A percentile compares a stretch with the other conserved stretches of the same genome.
Conservation (phyloP, 306 rosid genomes). For the Casuarina cunninghamiana region DNA sequence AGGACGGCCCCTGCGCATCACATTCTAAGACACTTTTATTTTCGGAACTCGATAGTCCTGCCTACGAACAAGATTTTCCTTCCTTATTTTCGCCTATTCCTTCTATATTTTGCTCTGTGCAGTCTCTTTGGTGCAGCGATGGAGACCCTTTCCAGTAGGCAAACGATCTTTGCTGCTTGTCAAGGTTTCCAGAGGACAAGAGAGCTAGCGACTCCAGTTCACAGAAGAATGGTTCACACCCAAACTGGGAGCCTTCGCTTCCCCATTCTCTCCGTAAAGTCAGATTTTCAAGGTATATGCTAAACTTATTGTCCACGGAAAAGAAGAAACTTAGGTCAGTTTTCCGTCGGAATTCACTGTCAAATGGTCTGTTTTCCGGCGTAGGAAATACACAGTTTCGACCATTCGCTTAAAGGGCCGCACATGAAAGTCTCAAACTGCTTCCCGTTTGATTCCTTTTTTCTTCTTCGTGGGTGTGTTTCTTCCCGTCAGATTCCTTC, state of each 20-base stretch:
- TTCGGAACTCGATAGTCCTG: no score
- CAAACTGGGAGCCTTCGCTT: slow-evolving; percentile 21
- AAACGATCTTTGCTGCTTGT: slow-evolving; percentile 27
- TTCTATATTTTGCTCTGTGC: no score
- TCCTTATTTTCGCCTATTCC: no score
- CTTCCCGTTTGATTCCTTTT: no score
- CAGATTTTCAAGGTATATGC: slow-evolving; percentile 54
- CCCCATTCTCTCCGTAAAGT: slow-evolving; percentile 37
- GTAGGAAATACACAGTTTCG: background rate
- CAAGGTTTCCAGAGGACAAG: slow-evolving; percentile 21
- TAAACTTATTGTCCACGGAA: background rate
- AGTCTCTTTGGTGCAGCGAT: slow-evolving; percentile 14
- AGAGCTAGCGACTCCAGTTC: slow-evolving; percentile 18
- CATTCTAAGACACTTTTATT: no score
- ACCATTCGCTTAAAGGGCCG: no score
- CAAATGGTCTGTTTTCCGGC: background rate
- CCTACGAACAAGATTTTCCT: no score
- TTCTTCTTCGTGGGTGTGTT: no score
- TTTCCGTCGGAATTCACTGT: background rate
- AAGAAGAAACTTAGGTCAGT: background rate
- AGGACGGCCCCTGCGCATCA: no score
- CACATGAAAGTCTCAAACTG: no score
- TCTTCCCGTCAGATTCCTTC: no score
- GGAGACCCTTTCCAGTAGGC: slow-evolving; percentile 47
- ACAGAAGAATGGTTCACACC: slow-evolving; percentile 17